Evolutionary conservation across 306 rosid genomes (phyloP), one percentile per base, ranked within the genome.

Genomic region (Corylus americana): DNA sequence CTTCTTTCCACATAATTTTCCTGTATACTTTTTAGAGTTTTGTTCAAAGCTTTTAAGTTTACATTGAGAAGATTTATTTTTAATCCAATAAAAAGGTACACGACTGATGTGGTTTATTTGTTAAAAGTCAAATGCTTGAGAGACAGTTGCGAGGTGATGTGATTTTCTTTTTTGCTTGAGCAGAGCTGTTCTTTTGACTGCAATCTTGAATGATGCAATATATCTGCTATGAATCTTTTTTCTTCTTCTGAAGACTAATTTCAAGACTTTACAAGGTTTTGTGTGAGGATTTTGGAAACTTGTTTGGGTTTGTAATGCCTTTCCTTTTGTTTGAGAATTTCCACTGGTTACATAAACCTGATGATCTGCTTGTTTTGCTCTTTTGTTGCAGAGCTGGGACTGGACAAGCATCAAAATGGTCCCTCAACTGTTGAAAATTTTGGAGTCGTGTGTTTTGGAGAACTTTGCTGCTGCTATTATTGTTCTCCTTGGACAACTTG

Each of bases 401-500:
- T 92, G 97, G 98, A 82, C 87, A 69, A 81, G 69, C 71, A 64
- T 20, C 37, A 80, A 82, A 67, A 66, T 94, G 79, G 77, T 94
- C 81, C 93, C 92, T 73, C 83, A 64, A 84, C 84, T 94, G 71
- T 82, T 88, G 80, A 82, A 83, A 70, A 67, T 91, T 57, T 79
- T 92, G 75, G 88, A 89, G 50, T 87, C 88, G 4, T 82, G 91
- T 77, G 79, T 17, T 20, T 81, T 70, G 76, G 92, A 85, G 81
- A 79, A 79, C 64, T 84, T 85, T 45, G 80, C 70, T 74, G 76
- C 88, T 57, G 87, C 87, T 61, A 70, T 92, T 70, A 72, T 89
- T 74, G 82, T 88, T 88, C 95, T 94, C 69, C 93, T 94, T 53
- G 97, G 92, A 79, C 97, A 90, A 82, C 93, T 94, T 81, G 97